phyloP scores from a whole-genome alignment of 1,284 basidiomycete genomes.

The Chondrostereum purpureum region DNA sequence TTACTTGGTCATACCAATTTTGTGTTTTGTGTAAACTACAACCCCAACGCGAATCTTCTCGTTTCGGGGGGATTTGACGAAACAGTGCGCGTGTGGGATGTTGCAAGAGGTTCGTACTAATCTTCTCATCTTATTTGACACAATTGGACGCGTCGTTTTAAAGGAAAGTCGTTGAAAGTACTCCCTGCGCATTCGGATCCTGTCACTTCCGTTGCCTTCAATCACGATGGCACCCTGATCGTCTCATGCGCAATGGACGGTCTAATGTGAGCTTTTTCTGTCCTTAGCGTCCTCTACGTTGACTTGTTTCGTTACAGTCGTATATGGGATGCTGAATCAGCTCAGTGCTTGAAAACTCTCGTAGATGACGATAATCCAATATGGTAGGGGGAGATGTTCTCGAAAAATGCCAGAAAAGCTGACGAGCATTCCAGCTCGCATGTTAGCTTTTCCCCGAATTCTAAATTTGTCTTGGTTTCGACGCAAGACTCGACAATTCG shows the following conservation, averaged over 20 bases:
- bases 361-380: constrained; percentile 95
- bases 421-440: too few species aligned
- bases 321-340: constrained; percentile 94
- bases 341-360: constrained; percentile 94
- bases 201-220: constrained; percentile 90
- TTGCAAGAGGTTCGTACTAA: constrained; percentile 64
- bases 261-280: constrained; percentile 63
- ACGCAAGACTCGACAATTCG: constrained; percentile 92
- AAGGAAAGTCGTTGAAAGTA: constrained; percentile 73
- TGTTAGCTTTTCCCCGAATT: constrained; percentile 88
- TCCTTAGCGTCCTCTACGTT: constrained; percentile 9
- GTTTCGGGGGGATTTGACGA: constrained; percentile 95
- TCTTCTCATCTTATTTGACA: background rate
- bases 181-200: constrained; percentile 96
- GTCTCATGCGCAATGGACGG: constrained; percentile 95
- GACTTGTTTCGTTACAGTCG: constrained; percentile 47
- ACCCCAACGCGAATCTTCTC: constrained; percentile 81
- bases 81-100: constrained; percentile 92
- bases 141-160: constrained; percentile 7
- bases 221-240: constrained; percentile 89
- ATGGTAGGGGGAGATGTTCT: too few species aligned
- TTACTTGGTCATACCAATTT: constrained; percentile 87
- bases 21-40: constrained; percentile 90
- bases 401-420: too few species aligned
- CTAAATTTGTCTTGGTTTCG: constrained; percentile 79